Percentiles rank a stretch among this genome's conserved stretches.
phyloP scores from a whole-genome alignment of 352 stramenopile species.

The Globisporangium recalcitrans region DNA sequence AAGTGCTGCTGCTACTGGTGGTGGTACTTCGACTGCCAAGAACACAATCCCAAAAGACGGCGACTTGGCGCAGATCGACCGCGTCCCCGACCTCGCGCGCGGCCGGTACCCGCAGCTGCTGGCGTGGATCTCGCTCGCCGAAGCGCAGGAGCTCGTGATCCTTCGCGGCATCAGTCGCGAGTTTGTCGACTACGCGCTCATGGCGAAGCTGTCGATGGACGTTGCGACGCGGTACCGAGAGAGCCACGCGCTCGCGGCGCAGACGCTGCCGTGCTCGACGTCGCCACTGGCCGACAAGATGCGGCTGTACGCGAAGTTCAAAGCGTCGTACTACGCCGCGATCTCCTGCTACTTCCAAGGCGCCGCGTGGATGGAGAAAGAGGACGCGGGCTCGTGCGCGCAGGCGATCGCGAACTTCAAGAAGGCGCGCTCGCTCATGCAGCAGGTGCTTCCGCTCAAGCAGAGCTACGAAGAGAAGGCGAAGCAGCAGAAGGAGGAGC shows the following conservation, averaged over 20 bases:
- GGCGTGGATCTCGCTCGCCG: constrained; percentile 48
- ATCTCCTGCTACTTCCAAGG: constrained; percentile 64
- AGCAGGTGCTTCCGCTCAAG: constrained; percentile 27
- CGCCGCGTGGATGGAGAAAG: constrained; percentile 42
- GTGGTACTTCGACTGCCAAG: not conserved
- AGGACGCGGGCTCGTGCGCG: constrained; percentile 42
- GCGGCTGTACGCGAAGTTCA: constrained; percentile 48
- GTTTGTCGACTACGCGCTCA: constrained; percentile 56
- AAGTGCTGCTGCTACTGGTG: not conserved
- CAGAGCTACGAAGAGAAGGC: constrained; percentile 38
- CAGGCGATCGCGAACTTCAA: constrained; percentile 62
- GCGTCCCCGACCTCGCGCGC: constrained; percentile 47
- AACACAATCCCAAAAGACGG: not conserved
- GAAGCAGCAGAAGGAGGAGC: constrained; percentile 28
- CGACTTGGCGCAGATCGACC: constrained; percentile 37
- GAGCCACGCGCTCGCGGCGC: constrained; percentile 24
- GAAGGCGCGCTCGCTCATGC: constrained; percentile 33
- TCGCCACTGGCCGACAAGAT: constrained; percentile 36
- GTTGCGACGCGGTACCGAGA: constrained; percentile 47
- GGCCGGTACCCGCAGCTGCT: constrained; percentile 45
- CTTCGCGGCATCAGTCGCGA: constrained; percentile 54
- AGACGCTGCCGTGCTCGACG: constrained; percentile 31
- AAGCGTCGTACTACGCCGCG: constrained; percentile 51
- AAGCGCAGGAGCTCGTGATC: constrained; percentile 66
- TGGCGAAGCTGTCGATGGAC: constrained; percentile 60